Base-by-base conservation (phyloP, 2,329 filamentous ascomycete species). In the Trichoderma gracile region DNA sequence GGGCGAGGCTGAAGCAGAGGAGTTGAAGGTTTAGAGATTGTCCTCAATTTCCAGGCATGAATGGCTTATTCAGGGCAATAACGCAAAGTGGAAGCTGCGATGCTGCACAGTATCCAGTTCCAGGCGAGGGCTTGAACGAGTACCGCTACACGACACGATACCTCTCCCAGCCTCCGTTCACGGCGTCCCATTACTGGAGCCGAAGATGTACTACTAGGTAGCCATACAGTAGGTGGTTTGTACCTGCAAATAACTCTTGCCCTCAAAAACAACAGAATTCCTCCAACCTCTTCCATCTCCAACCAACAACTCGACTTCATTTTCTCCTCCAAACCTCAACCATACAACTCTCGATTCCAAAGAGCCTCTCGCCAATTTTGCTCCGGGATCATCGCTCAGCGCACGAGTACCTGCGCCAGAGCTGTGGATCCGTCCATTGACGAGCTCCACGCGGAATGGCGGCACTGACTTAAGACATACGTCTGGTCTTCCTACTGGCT, bases 381-480 rank as follows among this genome's bases (percentile, higher is more conserved):
- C 47, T 61, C 58, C 58, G 58, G 43, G 25, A 53, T 53, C 47
- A 52, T 33, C 47, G n/a, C 58, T 14, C 33, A 38, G 12, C 33
- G 33, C 49, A 21, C 38, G 33, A 15, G 58, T 61, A 61, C 58
- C 58, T 61, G 58, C 58, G 58, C 58, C 38, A 19, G 45, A 61
- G 45, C 33, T 38, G 52, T 61, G 46, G 47, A 52, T 27, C 57
- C 30, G 30, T 19, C 38, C 19, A 61, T 53, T 23, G 43, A 52
- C 38, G n/a, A 45, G 58, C 58, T 61, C 58, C 58, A 61, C 58
- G 58, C 58, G 58, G 58, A 61, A 33, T 45, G 47, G 58, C 58
- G 58, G 58, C 58, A 61, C 47, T 53, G 25, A 27, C 12, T 38
- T 38, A 14, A 38, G 10, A 3, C 33, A 5, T 14, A 38, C 23